These are phyloP conservation scores for Ceratocystis colombiana DNA, from an alignment of 2,329 filamentous ascomycete genomes.

Conservation along the genomic window DNA sequence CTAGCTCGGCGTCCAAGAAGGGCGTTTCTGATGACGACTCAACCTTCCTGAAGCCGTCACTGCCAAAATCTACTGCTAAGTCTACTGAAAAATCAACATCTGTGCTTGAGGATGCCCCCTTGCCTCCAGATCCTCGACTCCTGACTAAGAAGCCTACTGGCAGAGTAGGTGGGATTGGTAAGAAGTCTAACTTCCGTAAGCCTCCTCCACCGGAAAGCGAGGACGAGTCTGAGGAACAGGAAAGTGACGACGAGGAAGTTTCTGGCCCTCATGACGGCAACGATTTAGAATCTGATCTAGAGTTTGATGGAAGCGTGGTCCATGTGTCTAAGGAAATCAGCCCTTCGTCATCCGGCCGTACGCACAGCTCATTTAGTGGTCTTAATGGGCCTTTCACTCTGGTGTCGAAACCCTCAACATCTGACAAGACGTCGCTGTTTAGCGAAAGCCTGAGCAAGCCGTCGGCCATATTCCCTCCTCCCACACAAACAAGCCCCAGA, in stretches of 20 bases:
- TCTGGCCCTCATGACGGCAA: constrained; percentile 37
- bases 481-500: constrained; percentile 48
- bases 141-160: constrained; percentile 30
- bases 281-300: constrained; percentile 40
- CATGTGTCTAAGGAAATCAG: constrained; percentile 52
- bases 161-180: constrained; percentile 2
- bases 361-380: constrained; percentile 45
- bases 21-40: constrained; percentile 23
- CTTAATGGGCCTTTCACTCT: constrained; percentile 41
- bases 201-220: constrained; percentile 31
- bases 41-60: constrained; percentile 19
- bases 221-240: constrained; percentile 34
- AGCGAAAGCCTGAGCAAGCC: constrained; percentile 16
- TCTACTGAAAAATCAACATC: constrained; percentile 26
- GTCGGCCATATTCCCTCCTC: constrained; percentile 37
- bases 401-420: constrained; percentile 29
- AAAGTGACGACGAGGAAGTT: constrained; percentile 34
- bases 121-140: constrained; percentile 38
- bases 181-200: constrained; percentile 21
- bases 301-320: constrained; percentile 49
- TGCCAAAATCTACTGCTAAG: constrained; percentile 25
- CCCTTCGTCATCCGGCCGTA: constrained; percentile 47
- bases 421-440: constrained; percentile 20
- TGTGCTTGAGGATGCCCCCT: constrained; percentile 32
- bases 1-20: constrained; percentile 31